Percentiles rank a stretch among this genome's conserved stretches.
These are phyloP conservation scores for Stromatinia cepivora DNA, from an alignment of 2,329 filamentous ascomycete genomes.

Conservation along the genomic window DNA sequence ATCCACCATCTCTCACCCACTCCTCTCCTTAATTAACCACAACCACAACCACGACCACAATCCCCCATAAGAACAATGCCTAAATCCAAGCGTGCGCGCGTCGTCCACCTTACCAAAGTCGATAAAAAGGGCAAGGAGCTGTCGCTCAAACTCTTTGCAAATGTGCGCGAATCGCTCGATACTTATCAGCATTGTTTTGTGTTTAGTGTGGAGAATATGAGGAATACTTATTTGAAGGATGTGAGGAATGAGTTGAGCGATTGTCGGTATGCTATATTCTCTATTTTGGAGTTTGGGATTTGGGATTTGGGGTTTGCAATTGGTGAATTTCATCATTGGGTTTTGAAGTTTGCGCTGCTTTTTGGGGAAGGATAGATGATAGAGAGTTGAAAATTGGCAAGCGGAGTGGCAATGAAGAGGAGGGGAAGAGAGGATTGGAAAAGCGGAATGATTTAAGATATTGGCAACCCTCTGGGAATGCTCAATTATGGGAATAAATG, in stretches of 20 bases:
- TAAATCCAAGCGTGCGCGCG: conserved; percentile 89
- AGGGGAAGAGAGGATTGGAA: background rate
- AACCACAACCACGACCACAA: background rate
- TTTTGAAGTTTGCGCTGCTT: background rate
- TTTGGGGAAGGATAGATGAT: background rate
- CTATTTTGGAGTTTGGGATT: background rate
- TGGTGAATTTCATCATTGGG: background rate
- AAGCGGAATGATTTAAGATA: background rate
- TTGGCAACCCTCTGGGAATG: background rate
- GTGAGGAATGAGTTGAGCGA: conserved; percentile 83
- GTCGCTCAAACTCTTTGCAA: conserved; percentile 82
- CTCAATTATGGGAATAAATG: background rate
- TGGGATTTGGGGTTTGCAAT: background rate
- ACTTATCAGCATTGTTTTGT: conserved; percentile 90
- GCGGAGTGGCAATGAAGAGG: background rate
- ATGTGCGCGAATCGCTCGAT: conserved; percentile 81
- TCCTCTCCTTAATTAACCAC: background rate
- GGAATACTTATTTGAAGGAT: conserved; percentile 92
- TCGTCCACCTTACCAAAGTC: conserved; percentile 88
- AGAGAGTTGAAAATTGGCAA: background rate
- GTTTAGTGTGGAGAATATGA: conserved; percentile 94
- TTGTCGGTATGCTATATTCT: conserved; percentile 62
- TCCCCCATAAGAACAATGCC: conserved; percentile 63
- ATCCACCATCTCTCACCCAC: background rate
- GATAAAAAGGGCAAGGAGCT: conserved; percentile 89